These are phyloP conservation scores for Xylariomycetidae sp. DNA, from an alignment of 2,329 filamentous ascomycete species.

Conservation along the genomic window DNA sequence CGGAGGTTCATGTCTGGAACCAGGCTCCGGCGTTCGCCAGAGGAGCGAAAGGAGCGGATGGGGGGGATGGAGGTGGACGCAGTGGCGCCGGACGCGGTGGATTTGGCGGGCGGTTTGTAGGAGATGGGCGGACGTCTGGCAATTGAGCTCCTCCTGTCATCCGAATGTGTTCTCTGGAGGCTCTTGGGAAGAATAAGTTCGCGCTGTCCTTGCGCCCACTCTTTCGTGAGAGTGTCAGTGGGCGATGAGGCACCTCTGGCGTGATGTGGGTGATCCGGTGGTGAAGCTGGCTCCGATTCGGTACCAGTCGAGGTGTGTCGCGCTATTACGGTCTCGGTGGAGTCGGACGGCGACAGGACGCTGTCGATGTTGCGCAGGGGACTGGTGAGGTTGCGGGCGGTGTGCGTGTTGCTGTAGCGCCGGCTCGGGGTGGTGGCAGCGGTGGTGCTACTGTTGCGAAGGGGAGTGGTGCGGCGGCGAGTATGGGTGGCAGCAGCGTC, in stretches of 20 bases:
- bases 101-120: conserved; percentile 36
- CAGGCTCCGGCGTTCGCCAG: conserved; percentile 50
- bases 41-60: conserved; percentile 51
- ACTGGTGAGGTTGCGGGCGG: conserved; percentile 9
- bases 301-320: conserved; percentile 9
- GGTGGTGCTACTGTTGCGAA: too few relatives aligned
- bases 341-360: conserved; percentile 22
- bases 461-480: too few relatives aligned
- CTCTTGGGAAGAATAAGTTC: conserved; percentile 42
- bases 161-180: conserved; percentile 34
- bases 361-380: conserved; percentile 10
- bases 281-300: conserved; percentile 4
- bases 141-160: conserved; percentile 42
- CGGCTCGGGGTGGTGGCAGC: too few relatives aligned
- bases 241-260: conserved; percentile 9
- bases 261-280: conserved; percentile 5
- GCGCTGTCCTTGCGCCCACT: conserved; percentile 37
- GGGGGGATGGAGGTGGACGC: conserved; percentile 45
- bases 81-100: conserved; percentile 23
- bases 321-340: conserved; percentile 22
- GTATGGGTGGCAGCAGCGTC: conserved; percentile 19
- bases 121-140: conserved; percentile 43
- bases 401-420: too few relatives aligned
- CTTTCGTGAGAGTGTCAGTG: conserved; percentile 28
- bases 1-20: conserved; percentile 46